Percentiles rank a stretch among this genome's conserved stretches.
Conservation (phyloP, 345 rosid species). For the Luvunga scandens region DNA sequence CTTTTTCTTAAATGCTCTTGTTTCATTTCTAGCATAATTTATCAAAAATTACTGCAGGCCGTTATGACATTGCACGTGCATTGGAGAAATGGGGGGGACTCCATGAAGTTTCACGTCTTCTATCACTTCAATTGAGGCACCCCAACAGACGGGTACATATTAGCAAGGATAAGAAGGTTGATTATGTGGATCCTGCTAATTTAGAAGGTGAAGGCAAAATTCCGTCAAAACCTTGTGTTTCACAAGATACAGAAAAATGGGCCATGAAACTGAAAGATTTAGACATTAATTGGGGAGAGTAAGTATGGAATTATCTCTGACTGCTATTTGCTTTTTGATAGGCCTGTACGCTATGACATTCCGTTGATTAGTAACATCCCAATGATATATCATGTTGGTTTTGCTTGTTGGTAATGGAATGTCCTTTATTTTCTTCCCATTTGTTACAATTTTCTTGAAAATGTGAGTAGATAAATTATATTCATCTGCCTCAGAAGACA, state of each 20-base stretch:
- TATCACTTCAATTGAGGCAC: constrained; percentile 75
- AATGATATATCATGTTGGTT: too few species aligned
- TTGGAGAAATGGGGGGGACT: constrained; percentile 98
- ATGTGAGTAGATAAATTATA: too few species aligned
- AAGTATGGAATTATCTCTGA: too few species aligned
- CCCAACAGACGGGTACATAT: constrained; percentile 50
- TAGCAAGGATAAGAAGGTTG: constrained; percentile 43
- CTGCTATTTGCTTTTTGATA: too few species aligned
- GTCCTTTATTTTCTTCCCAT: too few species aligned
- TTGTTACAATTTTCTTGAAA: too few species aligned
- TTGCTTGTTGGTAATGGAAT: too few species aligned
- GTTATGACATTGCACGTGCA: constrained; percentile 93
- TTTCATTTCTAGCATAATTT: neutral
- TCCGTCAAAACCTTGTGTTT: constrained; percentile 40
- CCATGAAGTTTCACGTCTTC: constrained; percentile 76
- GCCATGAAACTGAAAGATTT: constrained; percentile 55
- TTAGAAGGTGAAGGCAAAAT: constrained; percentile 26
- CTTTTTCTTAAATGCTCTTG: neutral
- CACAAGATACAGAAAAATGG: constrained; percentile 87
- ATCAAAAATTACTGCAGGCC: constrained; percentile 42
- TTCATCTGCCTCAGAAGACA: too few species aligned
- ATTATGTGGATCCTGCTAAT: constrained; percentile 25
- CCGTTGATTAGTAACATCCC: too few species aligned
- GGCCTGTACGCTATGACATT: too few species aligned
- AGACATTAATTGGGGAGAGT: constrained; percentile 81